A percentile compares a stretch with the other conserved stretches of the same genome.
Evolutionary conservation across 2,329 filamentous ascomycete genomes (phyloP).

Genomic region (Venturia asperata): DNA sequence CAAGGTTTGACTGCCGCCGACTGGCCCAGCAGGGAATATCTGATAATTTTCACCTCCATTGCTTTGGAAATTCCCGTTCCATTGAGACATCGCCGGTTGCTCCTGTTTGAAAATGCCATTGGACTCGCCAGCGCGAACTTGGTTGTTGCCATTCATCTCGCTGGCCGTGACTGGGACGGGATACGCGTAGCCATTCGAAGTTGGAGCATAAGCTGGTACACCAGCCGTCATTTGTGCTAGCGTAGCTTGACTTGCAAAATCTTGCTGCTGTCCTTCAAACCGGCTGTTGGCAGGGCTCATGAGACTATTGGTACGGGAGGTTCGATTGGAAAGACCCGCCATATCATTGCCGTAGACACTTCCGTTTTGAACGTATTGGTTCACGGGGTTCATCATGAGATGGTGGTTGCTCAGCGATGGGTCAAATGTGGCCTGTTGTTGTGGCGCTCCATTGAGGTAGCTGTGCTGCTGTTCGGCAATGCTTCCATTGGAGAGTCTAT

Average conservation of each 20-base stretch:
- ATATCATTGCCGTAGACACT: background rate
- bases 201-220: slow-evolving; percentile 8
- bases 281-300: slow-evolving; percentile 32
- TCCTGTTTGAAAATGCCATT: slow-evolving; percentile 15
- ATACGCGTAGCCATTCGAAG: background rate
- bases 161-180: background rate
- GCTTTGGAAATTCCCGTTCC: slow-evolving; percentile 1
- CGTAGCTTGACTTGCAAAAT: background rate
- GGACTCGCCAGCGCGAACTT: background rate
- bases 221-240: slow-evolving; percentile 1
- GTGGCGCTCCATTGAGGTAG: slow-evolving; percentile 13
- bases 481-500: slow-evolving; percentile 26
- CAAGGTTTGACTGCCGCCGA: background rate
- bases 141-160: slow-evolving; percentile 4
- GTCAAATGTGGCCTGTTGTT: background rate
- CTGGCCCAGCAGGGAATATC: slow-evolving; percentile 1
- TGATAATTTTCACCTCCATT: slow-evolving; percentile 5
- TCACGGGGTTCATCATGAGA: slow-evolving; percentile 6
- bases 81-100: background rate
- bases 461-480: slow-evolving; percentile 14
- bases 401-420: slow-evolving; percentile 7
- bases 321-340: slow-evolving; percentile 39
- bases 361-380: background rate
- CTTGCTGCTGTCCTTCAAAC: slow-evolving; percentile 6
- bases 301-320: slow-evolving; percentile 44